A percentile compares a stretch with the other conserved stretches of the same genome.
Conservation (phyloP, 108 stramenopile genomes). For the Bacterosira constricta region DNA sequence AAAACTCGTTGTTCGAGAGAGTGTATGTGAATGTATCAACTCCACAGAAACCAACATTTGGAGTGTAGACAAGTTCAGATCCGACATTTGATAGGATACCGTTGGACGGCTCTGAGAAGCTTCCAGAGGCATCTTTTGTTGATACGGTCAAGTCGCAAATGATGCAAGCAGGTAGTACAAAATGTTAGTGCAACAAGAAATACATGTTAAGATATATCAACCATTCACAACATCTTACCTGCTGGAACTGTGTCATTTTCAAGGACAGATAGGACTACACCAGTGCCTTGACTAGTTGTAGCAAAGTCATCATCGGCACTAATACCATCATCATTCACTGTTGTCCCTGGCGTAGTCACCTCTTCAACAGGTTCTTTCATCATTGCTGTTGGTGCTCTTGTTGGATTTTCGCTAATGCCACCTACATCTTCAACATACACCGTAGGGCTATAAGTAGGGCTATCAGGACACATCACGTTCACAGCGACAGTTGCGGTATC, state of each 20-base stretch:
- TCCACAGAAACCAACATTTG: conserved; percentile 28
- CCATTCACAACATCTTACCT: conserved; percentile 5
- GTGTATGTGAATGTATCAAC: conserved; percentile 32
- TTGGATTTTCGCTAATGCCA: not conserved
- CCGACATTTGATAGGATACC: conserved; percentile 12
- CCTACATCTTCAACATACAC: too few species aligned
- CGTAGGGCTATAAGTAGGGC: not conserved
- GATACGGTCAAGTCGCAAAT: too few species aligned
- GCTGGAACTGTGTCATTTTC: conserved; percentile 17
- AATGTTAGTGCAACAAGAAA: not conserved
- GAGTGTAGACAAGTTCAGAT: conserved; percentile 23
- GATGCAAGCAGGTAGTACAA: not conserved
- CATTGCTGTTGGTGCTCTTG: not conserved
- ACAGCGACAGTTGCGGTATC: conserved; percentile 7
- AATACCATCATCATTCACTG: not conserved
- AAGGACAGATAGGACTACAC: conserved; percentile 10
- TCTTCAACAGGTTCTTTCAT: not conserved
- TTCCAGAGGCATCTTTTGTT: conserved; percentile 10
- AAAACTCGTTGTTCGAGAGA: not conserved
- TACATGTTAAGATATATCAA: too few species aligned
- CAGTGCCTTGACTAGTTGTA: conserved; percentile 7
- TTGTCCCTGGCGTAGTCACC: not conserved
- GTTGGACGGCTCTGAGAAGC: conserved; percentile 12
- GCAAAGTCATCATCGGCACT: conserved; percentile 23
- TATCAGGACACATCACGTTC: conserved; percentile 10